phyloP scores from a whole-genome alignment of 257 asterid species.

The Penstemon eatonii region DNA sequence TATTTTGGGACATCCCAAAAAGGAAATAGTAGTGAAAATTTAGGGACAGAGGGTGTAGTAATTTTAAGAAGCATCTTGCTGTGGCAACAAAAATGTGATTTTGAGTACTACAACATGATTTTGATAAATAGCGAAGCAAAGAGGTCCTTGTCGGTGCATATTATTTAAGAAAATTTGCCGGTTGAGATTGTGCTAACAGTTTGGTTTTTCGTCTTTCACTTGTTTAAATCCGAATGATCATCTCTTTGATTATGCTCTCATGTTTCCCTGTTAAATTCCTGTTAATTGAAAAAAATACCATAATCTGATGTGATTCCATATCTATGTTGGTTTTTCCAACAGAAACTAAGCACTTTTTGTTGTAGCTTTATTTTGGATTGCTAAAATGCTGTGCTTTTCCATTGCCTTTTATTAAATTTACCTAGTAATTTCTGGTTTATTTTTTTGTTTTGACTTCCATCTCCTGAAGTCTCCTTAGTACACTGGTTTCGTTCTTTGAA shows the following conservation, averaged over 20 bases:
- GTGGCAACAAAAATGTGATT: no score
- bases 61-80: no score
- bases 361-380: slow-evolving; percentile 12
- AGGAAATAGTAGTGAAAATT: no score
- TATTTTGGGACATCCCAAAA: no score
- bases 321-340: neutral
- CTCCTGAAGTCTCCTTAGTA: slow-evolving; percentile 15
- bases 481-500: slow-evolving; percentile 13
- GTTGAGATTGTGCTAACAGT: neutral
- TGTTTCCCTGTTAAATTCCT: neutral
- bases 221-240: neutral
- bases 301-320: slow-evolving; percentile 3
- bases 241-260: no score
- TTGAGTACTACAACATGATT: neutral
- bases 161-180: slow-evolving; percentile 12
- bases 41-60: no score
- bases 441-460: slow-evolving; percentile 17
- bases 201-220: neutral
- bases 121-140: neutral
- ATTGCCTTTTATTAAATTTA: neutral
- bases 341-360: no score
- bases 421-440: slow-evolving; percentile 6
- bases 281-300: slow-evolving; percentile 10
- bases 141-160: slow-evolving; percentile 3
- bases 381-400: slow-evolving; percentile 2